Evolutionary conservation across 2,329 filamentous ascomycete genomes (phyloP).

Genomic region (Colletotrichum eleusines): DNA sequence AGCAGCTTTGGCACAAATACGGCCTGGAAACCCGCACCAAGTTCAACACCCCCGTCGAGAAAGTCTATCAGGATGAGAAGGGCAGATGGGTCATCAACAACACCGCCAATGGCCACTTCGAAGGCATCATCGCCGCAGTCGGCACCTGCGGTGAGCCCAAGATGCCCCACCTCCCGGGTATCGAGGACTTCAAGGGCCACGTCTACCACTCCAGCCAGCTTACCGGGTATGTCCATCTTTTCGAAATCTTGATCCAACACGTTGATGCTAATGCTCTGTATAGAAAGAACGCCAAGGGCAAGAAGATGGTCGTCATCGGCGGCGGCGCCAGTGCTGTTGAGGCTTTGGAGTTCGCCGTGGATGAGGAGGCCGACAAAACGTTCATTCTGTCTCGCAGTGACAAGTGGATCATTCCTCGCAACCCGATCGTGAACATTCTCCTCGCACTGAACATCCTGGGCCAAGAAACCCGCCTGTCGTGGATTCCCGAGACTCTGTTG

Average conservation of each 20-base stretch:
- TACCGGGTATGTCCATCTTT: conserved; percentile 62
- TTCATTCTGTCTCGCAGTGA: conserved; percentile 82
- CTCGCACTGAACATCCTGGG: conserved; percentile 84
- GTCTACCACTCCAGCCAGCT: conserved; percentile 82
- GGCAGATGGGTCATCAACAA: conserved; percentile 85
- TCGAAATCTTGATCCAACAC: rapidly evolving
- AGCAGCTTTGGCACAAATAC: conserved; percentile 80
- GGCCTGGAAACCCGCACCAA: conserved; percentile 76
- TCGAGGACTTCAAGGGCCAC: conserved; percentile 77
- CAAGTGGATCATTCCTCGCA: conserved; percentile 90
- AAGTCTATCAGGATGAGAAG: conserved; percentile 74
- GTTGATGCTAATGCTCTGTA: conserved; percentile 42
- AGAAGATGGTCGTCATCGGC: conserved; percentile 81
- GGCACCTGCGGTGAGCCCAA: conserved; percentile 86
- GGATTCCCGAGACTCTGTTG: conserved; percentile 81
- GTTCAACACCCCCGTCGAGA: conserved; percentile 78
- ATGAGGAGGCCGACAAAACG: conserved; percentile 74
- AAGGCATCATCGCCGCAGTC: conserved; percentile 82
- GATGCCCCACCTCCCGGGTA: conserved; percentile 76
- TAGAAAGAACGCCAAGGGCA: conserved; percentile 76
- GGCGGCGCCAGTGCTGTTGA: conserved; percentile 86
- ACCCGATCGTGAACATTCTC: conserved; percentile 78
- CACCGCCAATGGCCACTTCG: conserved; percentile 76
- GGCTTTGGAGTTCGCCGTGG: conserved; percentile 81
- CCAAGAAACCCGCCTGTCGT: conserved; percentile 79